Evolutionary conservation across 805 yeast genomes (phyloP), one percentile per base, ranked within the genome.

Genomic region (Teunomyces tritomae): DNA sequence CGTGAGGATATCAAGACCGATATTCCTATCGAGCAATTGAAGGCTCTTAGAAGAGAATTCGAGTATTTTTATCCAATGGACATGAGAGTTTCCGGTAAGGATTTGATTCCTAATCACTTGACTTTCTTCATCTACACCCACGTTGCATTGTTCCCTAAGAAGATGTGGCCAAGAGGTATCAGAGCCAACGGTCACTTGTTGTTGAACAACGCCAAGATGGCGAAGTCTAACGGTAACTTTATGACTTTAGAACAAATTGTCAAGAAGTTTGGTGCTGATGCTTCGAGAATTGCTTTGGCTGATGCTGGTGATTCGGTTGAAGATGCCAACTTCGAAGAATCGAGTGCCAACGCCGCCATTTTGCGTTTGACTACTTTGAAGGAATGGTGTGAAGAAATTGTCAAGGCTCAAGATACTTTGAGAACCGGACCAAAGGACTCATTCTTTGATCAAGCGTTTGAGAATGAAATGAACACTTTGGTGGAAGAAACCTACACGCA

Each of bases 291-390:
- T 67, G 97, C 99, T 4, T 76, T 94, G 55, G 99, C 98, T 40
- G 99, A 94, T 75, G 97, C 97, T 45, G 99, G 99, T 76, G 99
- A 94, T 67, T 77, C 94, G 37, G 83, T 90, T 57, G 99, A 94
- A 73, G 99, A 94, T 70, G 99, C 99, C 45, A 94, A 94, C 76
- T 88, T 94, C 63, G 99, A 94, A 62, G 99, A 94, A 73, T 74
- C 89, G 51, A 91, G 85, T 63, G 99, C 99, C 47, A 94, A 94
- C 63, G 97, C 99, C 41, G 97, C 98, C 24, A 91, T 94, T 66
- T 80, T 94, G 67, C 87, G 99, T 74, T 79, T 94, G 65, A 87
- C 80, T 68, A 92, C 89, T 47, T 78, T 92, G 68, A 92, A 89
- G 67, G 98, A 91, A 70, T 94, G 99, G 99, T 81, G 87, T 65